Evolutionary conservation across 345 rosid species (phyloP), one percentile per base, ranked within the genome.

Genomic region (Murraya paniculata): DNA sequence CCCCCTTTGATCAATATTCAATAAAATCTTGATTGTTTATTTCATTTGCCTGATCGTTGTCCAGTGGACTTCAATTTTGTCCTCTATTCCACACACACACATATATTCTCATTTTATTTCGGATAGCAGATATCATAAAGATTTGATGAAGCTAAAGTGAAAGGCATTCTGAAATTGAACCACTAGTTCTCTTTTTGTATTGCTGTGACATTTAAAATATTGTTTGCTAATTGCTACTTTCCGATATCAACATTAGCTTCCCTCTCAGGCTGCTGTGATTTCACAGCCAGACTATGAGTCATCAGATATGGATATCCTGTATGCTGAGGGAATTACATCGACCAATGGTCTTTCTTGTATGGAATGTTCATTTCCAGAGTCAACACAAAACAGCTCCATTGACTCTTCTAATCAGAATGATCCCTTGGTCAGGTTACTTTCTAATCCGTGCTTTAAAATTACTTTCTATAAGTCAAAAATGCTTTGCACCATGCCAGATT

Each of bases 291-390:
- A 86, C 72, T 95, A 93, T 50, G 86, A 84, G 76, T 97, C 98
- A 60, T 88, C 97, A 31, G 92, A 95, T 30, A 83, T 86, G 88
- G 99, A 95, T 84, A 88, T 93, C 79, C 77, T 95, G 78, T 90
- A 92, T 76, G 88, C 95, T 36, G 95, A 93, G 80, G 97, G 97
- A 77, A 83, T 89, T 22, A 65, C 90, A 30, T 82, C 91, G 60
- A 88, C 92, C 80, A 90, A 87, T 19, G 89, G 97, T 61, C 90
- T 90, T 75, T 90, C 91, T 41, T 82, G 73, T 87, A 88, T 90
- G 86, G 97, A 93, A 27, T 95, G 91, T 88, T 87, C 94, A 62
- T 91, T 87, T 84, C 94, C 94, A 48, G 62, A 69, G 61, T 36
- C 81, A 73, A 10, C 77, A 60, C 79, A 72, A 71, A 90, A 88